Conservation (phyloP, 352 stramenopile species). For the Hyphochytrium catenoides region DNA sequence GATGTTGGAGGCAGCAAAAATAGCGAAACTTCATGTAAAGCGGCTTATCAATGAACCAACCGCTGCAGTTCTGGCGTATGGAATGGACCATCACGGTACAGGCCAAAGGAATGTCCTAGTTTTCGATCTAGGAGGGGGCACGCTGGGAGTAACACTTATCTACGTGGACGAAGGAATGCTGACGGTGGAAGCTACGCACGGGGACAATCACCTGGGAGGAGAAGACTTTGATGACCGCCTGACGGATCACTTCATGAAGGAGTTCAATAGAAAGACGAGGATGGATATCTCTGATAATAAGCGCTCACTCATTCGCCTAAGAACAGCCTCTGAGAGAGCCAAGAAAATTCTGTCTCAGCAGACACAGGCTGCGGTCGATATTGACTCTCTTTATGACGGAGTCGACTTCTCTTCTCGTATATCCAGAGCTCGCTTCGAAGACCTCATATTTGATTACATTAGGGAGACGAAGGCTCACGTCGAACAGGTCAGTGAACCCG, state of each 20-base stretch:
- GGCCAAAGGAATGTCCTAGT: slow-evolving; percentile 84
- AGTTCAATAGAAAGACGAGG: slow-evolving; percentile 80
- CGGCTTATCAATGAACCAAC: slow-evolving; percentile 93
- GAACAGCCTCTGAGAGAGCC: slow-evolving; percentile 83
- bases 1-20: slow-evolving; percentile 50
- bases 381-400: slow-evolving; percentile 90
- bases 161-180: slow-evolving; percentile 94
- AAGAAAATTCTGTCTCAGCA: slow-evolving; percentile 90
- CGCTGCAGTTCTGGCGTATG: slow-evolving; percentile 93
- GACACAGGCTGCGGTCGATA: slow-evolving; percentile 86
- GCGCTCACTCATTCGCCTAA: slow-evolving; percentile 77
- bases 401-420: slow-evolving; percentile 93
- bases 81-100: slow-evolving; percentile 75
- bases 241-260: slow-evolving; percentile 84
- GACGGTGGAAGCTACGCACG: slow-evolving; percentile 83
- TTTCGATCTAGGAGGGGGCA: slow-evolving; percentile 92
- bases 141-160: slow-evolving; percentile 85
- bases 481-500: slow-evolving; percentile 18
- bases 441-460: slow-evolving; percentile 79
- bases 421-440: slow-evolving; percentile 85
- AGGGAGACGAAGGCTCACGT: slow-evolving; percentile 72
- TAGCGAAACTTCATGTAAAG: slow-evolving; percentile 48
- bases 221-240: slow-evolving; percentile 91
- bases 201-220: slow-evolving; percentile 83
- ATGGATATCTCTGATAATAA: slow-evolving; percentile 78